Evolutionary conservation across 148 eudicot species (phyloP).

Genomic region (Silene conica): DNA sequence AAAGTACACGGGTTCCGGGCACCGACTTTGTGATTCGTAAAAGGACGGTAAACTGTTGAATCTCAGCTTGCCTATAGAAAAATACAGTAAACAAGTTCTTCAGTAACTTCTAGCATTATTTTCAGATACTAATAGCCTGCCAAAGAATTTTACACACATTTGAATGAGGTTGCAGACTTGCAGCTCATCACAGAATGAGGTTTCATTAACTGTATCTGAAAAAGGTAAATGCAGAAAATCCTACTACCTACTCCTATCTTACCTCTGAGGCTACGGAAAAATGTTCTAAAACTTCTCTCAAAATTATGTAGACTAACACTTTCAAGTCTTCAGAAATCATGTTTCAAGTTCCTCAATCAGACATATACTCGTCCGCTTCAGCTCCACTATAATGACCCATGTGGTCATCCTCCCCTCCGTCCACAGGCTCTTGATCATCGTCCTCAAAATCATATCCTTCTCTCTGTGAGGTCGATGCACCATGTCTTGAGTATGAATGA

Average conservation of each 20-base stretch:
- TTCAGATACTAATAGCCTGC: not conserved
- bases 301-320: constrained; percentile 8
- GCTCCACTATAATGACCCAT: constrained; percentile 54
- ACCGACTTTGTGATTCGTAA: too few relatives aligned
- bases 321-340: not conserved
- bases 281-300: not conserved
- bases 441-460: constrained; percentile 38
- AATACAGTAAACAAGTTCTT: not conserved
- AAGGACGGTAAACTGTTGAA: not conserved
- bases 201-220: not conserved
- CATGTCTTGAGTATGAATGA: constrained; percentile 34
- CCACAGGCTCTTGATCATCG: constrained; percentile 28
- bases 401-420: constrained; percentile 38
- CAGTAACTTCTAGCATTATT: not conserved
- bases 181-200: not conserved
- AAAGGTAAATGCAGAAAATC: not conserved
- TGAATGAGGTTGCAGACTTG: not conserved
- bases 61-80: too few relatives aligned
- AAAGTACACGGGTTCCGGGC: too few relatives aligned
- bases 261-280: constrained; percentile 2
- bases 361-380: constrained; percentile 46
- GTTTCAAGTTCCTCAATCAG: constrained; percentile 34
- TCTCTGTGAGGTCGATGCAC: constrained; percentile 33
- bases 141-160: not conserved
- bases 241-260: not conserved